Base-by-base conservation (phyloP, 2,329 filamentous ascomycete genomes). In the Fusarium nisikadoi region DNA sequence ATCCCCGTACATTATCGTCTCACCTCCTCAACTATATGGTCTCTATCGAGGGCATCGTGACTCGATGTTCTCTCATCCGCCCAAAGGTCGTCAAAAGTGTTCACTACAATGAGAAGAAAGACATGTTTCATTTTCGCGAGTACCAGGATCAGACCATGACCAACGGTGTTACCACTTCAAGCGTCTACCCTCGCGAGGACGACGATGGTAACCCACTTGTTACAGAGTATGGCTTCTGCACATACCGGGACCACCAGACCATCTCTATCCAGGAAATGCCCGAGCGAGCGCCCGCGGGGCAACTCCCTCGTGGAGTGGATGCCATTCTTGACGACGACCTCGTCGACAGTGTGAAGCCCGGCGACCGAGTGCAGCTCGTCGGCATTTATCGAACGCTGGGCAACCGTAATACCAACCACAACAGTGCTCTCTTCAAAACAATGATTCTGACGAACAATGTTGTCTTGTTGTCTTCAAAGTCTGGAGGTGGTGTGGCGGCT, bases 251-350 rank as follows among this genome's bases (percentile, higher is more conserved):
- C 80, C 96, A 99, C 80, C 96, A 99, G 82, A 97, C 94, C 20
- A 94, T 99, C 67, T 98, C 95, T 1, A 98, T 99, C 74, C 96
- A 99, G 83, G 96, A 99, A 85, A 99, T 99, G 96, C 96, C 96
- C 2, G 96, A 99, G 82, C 88, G 95, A 76, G 96, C 96, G 5
- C 96, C 96, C 59, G 95, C 96, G 65, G 96, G 96, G 58, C 96
- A 98, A 85, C 88, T 99, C 72, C 96, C 96, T 66, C 92, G 96
- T 59, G 94, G 95, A 62, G 96, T 99, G 23, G 96, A 99, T 82
- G 95, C 98, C 19, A 95, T 99, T 75, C 86, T 99, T 73, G 96
- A 99, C 80, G 96, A 99, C 80, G 96, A 99, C 80, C 87, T 99
- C 58, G 96, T 98, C 20, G 96, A 99, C 81, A 91, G 90, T 65